Percentiles rank a stretch among this genome's conserved stretches.
Conservation (phyloP, 2,329 filamentous ascomycete species). For the Aspergillus sp. region DNA sequence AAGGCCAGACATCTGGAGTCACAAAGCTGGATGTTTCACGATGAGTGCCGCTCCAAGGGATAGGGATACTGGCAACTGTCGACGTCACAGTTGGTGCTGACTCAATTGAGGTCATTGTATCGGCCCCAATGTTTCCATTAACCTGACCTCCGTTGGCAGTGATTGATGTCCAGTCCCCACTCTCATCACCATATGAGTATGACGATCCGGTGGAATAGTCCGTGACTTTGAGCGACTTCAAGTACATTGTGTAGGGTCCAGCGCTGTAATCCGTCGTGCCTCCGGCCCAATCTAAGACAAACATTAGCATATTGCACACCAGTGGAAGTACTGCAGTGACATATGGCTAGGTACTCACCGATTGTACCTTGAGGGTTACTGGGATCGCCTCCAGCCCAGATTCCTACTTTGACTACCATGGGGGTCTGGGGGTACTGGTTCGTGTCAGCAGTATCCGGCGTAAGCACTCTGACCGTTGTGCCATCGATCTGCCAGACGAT, state of each 20-base stretch:
- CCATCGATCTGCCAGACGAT: slow-evolving; percentile 87
- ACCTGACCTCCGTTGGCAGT: slow-evolving; percentile 74
- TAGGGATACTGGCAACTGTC: slow-evolving; percentile 62
- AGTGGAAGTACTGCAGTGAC: neutral
- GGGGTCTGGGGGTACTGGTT: slow-evolving; percentile 89
- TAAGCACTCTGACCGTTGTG: slow-evolving; percentile 73
- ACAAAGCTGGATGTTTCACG: slow-evolving; percentile 49
- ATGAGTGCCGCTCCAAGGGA: slow-evolving; percentile 64
- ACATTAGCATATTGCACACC: slow-evolving; percentile 15
- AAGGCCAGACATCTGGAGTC: slow-evolving; percentile 68
- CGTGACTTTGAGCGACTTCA: slow-evolving; percentile 72
- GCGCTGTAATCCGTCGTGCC: slow-evolving; percentile 80
- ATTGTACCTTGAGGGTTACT: slow-evolving; percentile 80
- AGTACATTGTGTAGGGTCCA: slow-evolving; percentile 83
- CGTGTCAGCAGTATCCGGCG: slow-evolving; percentile 65
- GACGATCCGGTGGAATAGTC: slow-evolving; percentile 91
- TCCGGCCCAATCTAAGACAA: slow-evolving; percentile 69
- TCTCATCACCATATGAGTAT: slow-evolving; percentile 79
- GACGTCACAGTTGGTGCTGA: slow-evolving; percentile 65
- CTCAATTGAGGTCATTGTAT: slow-evolving; percentile 41
- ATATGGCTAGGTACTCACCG: slow-evolving; percentile 37
- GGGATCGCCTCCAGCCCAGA: slow-evolving; percentile 89
- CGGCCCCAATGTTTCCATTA: slow-evolving; percentile 60
- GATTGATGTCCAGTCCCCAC: slow-evolving; percentile 81
- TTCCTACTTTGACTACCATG: slow-evolving; percentile 89